Evolutionary conservation across 2,329 filamentous ascomycete species (phyloP).

Genomic region (Cordyceps farinosa): DNA sequence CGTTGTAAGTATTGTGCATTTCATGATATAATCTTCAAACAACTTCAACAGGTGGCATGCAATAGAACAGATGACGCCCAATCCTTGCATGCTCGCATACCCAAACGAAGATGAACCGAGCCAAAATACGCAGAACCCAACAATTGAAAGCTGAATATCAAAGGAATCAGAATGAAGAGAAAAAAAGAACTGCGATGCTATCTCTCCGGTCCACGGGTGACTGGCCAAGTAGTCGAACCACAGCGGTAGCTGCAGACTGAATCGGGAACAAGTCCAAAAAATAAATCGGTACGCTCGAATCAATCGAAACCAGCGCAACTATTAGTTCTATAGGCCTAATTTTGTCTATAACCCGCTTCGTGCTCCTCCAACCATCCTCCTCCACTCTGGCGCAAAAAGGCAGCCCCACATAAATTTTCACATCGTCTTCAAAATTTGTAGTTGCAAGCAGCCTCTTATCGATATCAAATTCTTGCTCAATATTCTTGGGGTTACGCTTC

Average conservation of each 20-base stretch:
- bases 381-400: neutral
- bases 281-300: neutral
- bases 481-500: neutral
- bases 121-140: too few relatives aligned
- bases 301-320: neutral
- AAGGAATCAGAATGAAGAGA: neutral
- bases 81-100: too few relatives aligned
- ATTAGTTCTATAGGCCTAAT: neutral
- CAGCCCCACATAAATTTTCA: constrained; percentile 5
- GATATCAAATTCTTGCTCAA: constrained; percentile 12
- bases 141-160: too few relatives aligned
- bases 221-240: neutral
- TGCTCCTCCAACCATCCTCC: neutral
- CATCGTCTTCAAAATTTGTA: constrained; percentile 5
- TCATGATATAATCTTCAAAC: too few relatives aligned
- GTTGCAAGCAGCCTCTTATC: constrained; percentile 1
- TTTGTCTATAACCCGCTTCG: neutral
- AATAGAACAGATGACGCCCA: too few relatives aligned
- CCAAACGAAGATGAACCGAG: too few relatives aligned
- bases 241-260: neutral
- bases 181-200: neutral
- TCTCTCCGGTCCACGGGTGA: neutral
- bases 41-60: too few relatives aligned
- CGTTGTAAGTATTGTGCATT: too few relatives aligned
- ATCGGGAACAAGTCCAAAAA: neutral